phyloP scores from a whole-genome alignment of 2,329 filamentous ascomycete genomes.

The Sarocladium kiliense region DNA sequence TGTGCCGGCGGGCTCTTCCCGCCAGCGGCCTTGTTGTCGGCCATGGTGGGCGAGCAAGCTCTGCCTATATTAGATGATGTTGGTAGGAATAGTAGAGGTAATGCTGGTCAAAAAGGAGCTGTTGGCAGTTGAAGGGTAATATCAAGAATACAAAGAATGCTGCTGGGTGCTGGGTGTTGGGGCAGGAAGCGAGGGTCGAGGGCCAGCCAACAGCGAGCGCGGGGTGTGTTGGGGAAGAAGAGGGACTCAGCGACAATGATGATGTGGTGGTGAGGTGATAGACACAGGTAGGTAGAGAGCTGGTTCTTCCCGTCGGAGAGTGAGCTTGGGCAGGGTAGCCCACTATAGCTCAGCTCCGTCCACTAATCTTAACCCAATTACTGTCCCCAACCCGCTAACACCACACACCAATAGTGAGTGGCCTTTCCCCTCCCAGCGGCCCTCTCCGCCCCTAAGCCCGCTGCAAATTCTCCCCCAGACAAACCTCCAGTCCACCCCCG shows the following conservation, averaged over 20 bases:
- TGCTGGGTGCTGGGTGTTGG: not conserved
- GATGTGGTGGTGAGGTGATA: not conserved
- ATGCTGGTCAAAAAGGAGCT: too few species aligned
- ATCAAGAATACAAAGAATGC: too few species aligned
- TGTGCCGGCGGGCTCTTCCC: slow-evolving; percentile 10
- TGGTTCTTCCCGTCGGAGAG: too few species aligned
- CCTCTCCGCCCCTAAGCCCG: not conserved
- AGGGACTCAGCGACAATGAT: not conserved
- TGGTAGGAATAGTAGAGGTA: not conserved
- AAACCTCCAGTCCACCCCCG: not conserved
- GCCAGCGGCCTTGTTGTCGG: not conserved
- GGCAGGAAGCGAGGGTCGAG: not conserved
- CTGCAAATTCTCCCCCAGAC: not conserved
- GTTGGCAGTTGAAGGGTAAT: too few species aligned
- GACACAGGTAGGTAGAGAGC: too few species aligned
- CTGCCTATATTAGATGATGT: not conserved
- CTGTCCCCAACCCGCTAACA: not conserved
- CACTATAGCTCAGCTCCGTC: not conserved
- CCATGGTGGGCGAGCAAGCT: not conserved
- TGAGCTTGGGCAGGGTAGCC: not conserved
- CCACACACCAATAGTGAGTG: not conserved
- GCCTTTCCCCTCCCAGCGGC: not conserved
- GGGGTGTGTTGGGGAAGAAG: slow-evolving; percentile 1
- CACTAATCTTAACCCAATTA: slow-evolving; percentile 1
- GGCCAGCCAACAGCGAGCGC: not conserved